Evolutionary conservation across 345 rosid species (phyloP).

Genomic region (Arabidopsis suecica): DNA sequence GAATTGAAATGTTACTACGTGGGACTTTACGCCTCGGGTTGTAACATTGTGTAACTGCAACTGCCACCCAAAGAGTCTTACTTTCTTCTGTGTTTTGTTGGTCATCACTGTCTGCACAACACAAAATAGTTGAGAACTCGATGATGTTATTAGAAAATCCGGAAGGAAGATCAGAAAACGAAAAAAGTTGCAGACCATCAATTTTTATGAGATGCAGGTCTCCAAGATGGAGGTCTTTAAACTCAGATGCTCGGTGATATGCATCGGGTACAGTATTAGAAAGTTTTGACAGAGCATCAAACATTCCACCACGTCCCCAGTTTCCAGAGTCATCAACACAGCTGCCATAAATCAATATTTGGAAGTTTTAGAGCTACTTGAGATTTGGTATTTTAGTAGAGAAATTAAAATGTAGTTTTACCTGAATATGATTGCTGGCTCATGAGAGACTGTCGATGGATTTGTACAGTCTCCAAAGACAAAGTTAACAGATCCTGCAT

Average conservation of each 20-base stretch:
- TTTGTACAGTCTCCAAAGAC: constrained; percentile 86
- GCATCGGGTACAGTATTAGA: constrained; percentile 60
- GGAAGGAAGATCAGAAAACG: background rate
- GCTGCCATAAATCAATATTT: constrained; percentile 49
- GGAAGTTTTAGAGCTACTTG: constrained; percentile 10
- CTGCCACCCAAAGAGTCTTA: constrained; percentile 65
- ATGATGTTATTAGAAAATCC: background rate
- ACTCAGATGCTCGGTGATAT: constrained; percentile 66
- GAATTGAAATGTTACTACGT: constrained; percentile 68
- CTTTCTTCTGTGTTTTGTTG: constrained; percentile 44
- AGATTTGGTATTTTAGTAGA: constrained; percentile 5
- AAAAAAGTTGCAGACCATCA: constrained; percentile 51
- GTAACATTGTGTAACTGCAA: constrained; percentile 81
- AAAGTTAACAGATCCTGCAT: constrained; percentile 69
- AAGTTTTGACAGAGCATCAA: constrained; percentile 66
- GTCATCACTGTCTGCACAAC: constrained; percentile 48
- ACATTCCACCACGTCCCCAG: constrained; percentile 96
- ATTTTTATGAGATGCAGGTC: constrained; percentile 76
- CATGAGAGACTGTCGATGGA: constrained; percentile 64
- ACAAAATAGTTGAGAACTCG: constrained; percentile 1
- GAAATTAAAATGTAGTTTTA: constrained; percentile 16
- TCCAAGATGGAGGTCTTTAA: constrained; percentile 82
- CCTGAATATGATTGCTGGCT: constrained; percentile 85
- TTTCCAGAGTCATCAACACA: constrained; percentile 86
- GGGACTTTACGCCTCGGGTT: constrained; percentile 74